Percentiles rank a stretch among this genome's conserved stretches.
Evolutionary conservation across 2,329 filamentous ascomycete genomes (phyloP).

Genomic region (Didymella arachidicola): DNA sequence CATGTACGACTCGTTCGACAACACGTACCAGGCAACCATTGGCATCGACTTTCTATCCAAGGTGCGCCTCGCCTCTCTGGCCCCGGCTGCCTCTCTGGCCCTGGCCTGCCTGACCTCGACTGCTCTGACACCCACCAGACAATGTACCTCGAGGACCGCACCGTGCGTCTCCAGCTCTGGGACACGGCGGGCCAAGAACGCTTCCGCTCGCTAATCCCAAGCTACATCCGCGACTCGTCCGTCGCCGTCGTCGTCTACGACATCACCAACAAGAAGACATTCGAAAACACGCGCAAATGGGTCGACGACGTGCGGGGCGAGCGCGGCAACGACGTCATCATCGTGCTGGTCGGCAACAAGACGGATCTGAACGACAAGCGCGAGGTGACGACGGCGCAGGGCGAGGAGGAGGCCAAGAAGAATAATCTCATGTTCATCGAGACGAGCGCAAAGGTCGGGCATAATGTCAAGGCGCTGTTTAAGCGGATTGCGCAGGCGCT

Average conservation of each 20-base stretch:
- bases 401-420: constrained; percentile 97
- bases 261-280: constrained; percentile 95
- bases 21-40: constrained; percentile 99
- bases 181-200: constrained; percentile 97
- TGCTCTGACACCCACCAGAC: constrained; percentile 64
- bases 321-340: constrained; percentile 97
- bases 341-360: constrained; percentile 98
- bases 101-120: too few relatives aligned
- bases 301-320: constrained; percentile 97
- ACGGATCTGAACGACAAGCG: constrained; percentile 98
- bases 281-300: constrained; percentile 99
- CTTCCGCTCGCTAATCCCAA: constrained; percentile 95
- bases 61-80: constrained; percentile 58
- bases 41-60: constrained; percentile 99
- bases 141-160: constrained; percentile 99
- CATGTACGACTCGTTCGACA: constrained; percentile 99
- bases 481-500: constrained; percentile 97
- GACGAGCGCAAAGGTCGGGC: constrained; percentile 95
- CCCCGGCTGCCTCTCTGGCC: constrained; percentile 22
- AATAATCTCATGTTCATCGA: constrained; percentile 99
- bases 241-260: constrained; percentile 99
- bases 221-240: constrained; percentile 97
- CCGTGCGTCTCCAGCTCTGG: constrained; percentile 96
- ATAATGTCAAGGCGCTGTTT: constrained; percentile 98
- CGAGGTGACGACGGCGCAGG: constrained; percentile 94